Base-by-base conservation (phyloP, 2,329 filamentous ascomycete species). In the Onygena corvina region DNA sequence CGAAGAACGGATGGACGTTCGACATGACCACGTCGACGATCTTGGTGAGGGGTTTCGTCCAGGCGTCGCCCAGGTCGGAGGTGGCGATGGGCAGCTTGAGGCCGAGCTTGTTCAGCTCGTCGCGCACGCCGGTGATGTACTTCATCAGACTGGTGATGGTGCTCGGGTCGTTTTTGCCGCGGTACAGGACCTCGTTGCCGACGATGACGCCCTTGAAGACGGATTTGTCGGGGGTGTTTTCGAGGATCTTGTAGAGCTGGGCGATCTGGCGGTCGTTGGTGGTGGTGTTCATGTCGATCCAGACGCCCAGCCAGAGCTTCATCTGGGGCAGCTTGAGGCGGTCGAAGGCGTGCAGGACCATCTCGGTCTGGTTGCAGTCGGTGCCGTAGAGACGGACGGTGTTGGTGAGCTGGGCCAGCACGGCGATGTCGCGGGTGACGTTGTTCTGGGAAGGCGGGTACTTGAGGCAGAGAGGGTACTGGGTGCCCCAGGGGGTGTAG, bases 1-100 rank as follows among this genome's bases (percentile, higher is more conserved):
- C 84, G 62, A 96, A 96, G 74, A 96, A 95, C 0, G 92, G 90
- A 63, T 96, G 92, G 49, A 96, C 86, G 62, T 96, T 96, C 57
- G 86, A 84, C 89, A 96, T 95, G 66, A 96, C 81, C 59, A 86
- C 81, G 65, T 96, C 89, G 35, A 86, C 84, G 47, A 79, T 74
- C 3, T 68, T 58, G 0, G 84, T 84, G 14, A 96, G 76, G 1
- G 74, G 71, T 0, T 74, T 60, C 2, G 80, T 83, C 90, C 90
- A 96, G 59, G 90, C 84, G 59, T 92, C 83, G 21, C 90, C 90
- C 0, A 96, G 74, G 63, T 96, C 90, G 0, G 85, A 88, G 0
- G 87, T 94, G 0, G 88, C 86, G 9, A 96, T 79, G 0, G 85
- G 85, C 7, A 96, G 71, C 44, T 79, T 68, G 58, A 89, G 76